Base-by-base conservation (phyloP, 345 rosid species). In the Salix viminalis region DNA sequence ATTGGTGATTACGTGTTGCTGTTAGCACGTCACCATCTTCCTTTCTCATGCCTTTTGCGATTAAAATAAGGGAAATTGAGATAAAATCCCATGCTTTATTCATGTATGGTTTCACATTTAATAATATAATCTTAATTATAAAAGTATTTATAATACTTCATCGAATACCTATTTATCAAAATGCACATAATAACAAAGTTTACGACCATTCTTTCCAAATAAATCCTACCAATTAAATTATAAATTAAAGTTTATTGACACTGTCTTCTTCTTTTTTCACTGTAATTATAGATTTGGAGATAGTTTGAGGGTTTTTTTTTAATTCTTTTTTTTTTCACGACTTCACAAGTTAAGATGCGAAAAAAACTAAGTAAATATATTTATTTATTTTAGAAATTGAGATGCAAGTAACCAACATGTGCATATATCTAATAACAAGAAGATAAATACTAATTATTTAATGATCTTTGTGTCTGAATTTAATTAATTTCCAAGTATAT, bases 11-110 rank as follows among this genome's bases (percentile, higher is more conserved):
- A 5, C 75, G 65, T 36, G 65, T 56, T 54, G 66, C 75, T 19
- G 75, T 71, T 71, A 71, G 75, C 65, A 54, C 65, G 75, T 44
- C 44, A 56, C 65, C 66, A 12, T 71, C 74, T 52, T 7, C 28
- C 26, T 24, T 12, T 37, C 41, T 32, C 48, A 46, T 46, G 18
- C 54, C 54, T 70, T 48, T 28, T 26, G 11, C 23, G 68, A 65
- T 65, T 65, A 30, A 30, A 65, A 3, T 36, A 12, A 12, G 4
- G 2, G 56, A 42, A 5, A 39, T 10, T 39, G 19, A 68, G 34
- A 68, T n/a, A 7, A 6, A 9, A 36, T 36, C 37, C 37, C 36
- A 34, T 34, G 5, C 36, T 34, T 36, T 36, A 5, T 36, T 36
- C 7, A 5, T 36, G 7, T 36, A 36, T 36, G 7, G 37, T 36